phyloP scores from a whole-genome alignment of 306 rosid genomes.

The Pterocarpus macrocarpus region DNA sequence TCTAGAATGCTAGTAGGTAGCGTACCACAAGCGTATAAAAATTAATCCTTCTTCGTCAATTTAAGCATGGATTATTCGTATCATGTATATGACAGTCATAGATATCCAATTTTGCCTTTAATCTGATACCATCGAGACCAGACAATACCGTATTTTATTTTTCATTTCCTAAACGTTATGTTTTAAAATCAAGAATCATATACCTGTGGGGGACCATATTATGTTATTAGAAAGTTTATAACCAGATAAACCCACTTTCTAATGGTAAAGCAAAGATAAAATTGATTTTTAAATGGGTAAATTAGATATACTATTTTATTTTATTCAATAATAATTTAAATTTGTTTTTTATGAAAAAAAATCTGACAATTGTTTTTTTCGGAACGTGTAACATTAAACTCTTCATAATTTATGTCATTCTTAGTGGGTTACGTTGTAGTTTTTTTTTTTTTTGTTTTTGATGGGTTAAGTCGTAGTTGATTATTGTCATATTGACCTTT shows the following conservation, averaged over 20 bases:
- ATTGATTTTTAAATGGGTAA: too few relatives aligned
- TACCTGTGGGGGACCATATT: neutral
- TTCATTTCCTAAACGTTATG: neutral
- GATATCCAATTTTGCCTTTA: neutral
- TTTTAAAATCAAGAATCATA: neutral
- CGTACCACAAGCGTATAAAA: neutral
- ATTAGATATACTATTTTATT: too few relatives aligned
- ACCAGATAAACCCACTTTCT: too few relatives aligned
- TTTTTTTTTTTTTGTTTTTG: too few relatives aligned
- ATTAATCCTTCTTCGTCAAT: neutral
- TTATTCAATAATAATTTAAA: too few relatives aligned
- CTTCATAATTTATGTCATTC: too few relatives aligned
- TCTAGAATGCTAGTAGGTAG: neutral
- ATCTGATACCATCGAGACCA: neutral
- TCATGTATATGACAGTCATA: neutral
- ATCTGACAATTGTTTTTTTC: too few relatives aligned
- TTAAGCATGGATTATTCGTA: conserved; percentile 1
- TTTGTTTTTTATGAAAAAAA: too few relatives aligned
- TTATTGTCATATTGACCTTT: neutral
- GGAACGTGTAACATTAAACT: too few relatives aligned
- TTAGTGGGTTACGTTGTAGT: too few relatives aligned
- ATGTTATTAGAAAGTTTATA: too few relatives aligned
- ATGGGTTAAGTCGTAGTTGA: neutral
- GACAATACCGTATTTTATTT: neutral
- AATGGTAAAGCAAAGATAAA: too few relatives aligned